These are phyloP conservation scores for Hygrocybe punicea DNA, from an alignment of 768 basidiomycete species.

Conservation along the genomic window DNA sequence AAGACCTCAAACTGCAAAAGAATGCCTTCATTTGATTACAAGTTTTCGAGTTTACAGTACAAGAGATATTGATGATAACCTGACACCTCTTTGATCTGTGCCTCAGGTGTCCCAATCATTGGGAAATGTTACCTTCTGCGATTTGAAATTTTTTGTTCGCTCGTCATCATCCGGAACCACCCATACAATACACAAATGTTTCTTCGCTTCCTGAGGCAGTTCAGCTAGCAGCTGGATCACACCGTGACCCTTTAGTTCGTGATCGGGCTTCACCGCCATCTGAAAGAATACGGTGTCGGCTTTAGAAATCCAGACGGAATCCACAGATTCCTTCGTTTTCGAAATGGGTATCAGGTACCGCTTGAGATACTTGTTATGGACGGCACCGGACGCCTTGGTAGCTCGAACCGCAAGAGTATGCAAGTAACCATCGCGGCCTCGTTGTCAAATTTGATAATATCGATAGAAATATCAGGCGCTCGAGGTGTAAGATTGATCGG, in stretches of 20 bases:
- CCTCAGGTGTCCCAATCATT: neutral
- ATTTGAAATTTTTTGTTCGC: neutral
- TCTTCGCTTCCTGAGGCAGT: constrained; percentile 8
- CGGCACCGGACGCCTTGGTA: neutral
- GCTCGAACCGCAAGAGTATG: constrained; percentile 6
- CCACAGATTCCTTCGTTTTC: constrained; percentile 2
- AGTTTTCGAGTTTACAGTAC: no score
- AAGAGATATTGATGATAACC: neutral
- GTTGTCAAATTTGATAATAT: neutral
- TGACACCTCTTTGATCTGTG: neutral
- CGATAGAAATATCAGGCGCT: constrained; percentile 2
- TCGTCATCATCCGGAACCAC: constrained; percentile 4
- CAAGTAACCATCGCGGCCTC: constrained; percentile 1
- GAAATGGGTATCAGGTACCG: constrained; percentile 8
- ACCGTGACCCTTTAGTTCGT: constrained; percentile 7
- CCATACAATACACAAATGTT: constrained; percentile 7
- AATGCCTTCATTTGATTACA: no score
- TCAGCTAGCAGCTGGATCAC: constrained; percentile 3
- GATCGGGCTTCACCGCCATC: constrained; percentile 10
- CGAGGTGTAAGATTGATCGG: neutral
- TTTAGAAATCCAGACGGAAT: constrained; percentile 9
- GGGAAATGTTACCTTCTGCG: neutral
- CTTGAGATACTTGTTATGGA: constrained; percentile 1
- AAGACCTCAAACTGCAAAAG: no score
- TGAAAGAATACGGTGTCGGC: constrained; percentile 12